Evolutionary conservation across 306 rosid species (phyloP), one percentile per base, ranked within the genome.

Genomic region (Trichosanthes cucumerina): DNA sequence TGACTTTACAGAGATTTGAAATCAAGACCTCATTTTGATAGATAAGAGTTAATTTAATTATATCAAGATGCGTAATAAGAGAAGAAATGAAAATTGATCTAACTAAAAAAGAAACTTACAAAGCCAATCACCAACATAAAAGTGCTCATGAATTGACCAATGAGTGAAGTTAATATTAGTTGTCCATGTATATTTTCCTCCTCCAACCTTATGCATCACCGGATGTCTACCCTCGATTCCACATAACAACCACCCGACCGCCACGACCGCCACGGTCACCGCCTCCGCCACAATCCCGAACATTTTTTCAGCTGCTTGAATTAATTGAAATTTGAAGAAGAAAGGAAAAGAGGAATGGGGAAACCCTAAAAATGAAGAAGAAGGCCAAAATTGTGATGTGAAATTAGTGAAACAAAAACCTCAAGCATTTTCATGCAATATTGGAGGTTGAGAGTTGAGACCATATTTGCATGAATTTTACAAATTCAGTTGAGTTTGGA

Each of bases 81-180:
- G n/a, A n/a, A n/a, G n/a, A n/a, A n/a, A n/a, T n/a, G n/a, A n/a
- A n/a, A n/a, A n/a, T n/a, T n/a, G n/a, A n/a, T n/a, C n/a, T n/a
- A n/a, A n/a, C n/a, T n/a, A n/a, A 50, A 16, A 7, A 44, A 28
- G 12, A 46, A 66, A 50, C 71, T 80, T 85, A 93, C 98, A 4
- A 9, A 93, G 93, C 98, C 98, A 93, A 81, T 93, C 98, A n/a
- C 86, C 90, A 54, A 88, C 85, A 77, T 70, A 57, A 50, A 91
- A 21, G 43, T 70, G 81, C 1, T 85, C 76, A 7, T 83, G 78
- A 62, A 86, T 15, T n/a, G 95, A 85, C 97, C 98, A 93, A 39
- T 62, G 9, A 59, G 93, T 88, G 78, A 91, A 93, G 81, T 93
- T 93, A 2, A 87, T 83, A 72, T 85, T 81, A 11, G 78, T 80